A percentile compares a stretch with the other conserved stretches of the same genome.
Evolutionary conservation across 192 early-diverging fungal genomes (phyloP).

Genomic region (Coemansia sp.): DNA sequence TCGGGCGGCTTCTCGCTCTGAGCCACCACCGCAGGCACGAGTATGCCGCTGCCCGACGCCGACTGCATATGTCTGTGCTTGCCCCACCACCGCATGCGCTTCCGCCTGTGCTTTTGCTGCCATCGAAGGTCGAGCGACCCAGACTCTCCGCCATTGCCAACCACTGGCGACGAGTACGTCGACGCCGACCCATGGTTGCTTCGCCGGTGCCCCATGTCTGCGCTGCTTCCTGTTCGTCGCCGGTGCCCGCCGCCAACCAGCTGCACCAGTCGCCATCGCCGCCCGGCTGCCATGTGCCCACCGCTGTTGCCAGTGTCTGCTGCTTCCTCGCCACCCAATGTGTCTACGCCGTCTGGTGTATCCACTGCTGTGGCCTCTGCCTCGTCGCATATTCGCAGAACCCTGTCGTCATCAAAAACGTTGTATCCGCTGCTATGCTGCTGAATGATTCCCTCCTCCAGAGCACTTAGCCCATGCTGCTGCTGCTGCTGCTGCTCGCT

Average conservation of each 20-base stretch:
- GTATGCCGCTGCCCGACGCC: background rate
- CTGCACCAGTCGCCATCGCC: background rate
- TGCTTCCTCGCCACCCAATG: background rate
- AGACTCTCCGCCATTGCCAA: background rate
- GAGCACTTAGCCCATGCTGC: slow-evolving; percentile 18
- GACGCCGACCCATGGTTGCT: background rate
- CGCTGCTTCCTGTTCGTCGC: background rate
- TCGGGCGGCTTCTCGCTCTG: background rate
- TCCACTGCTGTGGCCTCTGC: background rate
- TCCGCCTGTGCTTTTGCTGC: background rate
- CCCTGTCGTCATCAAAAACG: slow-evolving; percentile 35
- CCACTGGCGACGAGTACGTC: background rate
- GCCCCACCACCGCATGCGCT: background rate
- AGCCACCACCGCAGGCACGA: background rate
- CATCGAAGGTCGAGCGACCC: background rate
- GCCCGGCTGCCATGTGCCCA: background rate
- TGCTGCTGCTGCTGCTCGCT: background rate
- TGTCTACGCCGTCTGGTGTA: background rate
- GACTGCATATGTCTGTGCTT: background rate
- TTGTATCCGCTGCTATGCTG: slow-evolving; percentile 16
- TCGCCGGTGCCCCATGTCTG: background rate
- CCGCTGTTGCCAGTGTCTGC: background rate
- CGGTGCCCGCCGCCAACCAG: background rate
- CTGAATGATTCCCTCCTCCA: slow-evolving; percentile 44
- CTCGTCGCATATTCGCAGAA: slow-evolving; percentile 36